Evolutionary conservation across 345 rosid genomes (phyloP).

Genomic region (Lepidium africanum): DNA sequence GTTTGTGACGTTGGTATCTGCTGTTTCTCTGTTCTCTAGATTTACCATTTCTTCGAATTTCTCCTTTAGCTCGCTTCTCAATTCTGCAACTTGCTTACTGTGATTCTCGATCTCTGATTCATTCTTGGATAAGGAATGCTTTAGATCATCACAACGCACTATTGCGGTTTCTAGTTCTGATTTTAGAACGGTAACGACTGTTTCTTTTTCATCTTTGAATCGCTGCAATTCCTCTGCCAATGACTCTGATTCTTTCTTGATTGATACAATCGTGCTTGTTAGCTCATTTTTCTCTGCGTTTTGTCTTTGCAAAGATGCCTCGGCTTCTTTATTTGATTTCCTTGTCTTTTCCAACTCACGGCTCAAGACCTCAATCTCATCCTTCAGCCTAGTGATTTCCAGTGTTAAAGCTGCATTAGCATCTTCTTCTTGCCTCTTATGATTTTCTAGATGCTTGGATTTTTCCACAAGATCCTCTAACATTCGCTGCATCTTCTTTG

Average conservation of each 20-base stretch:
- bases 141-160: constrained; percentile 40
- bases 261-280: constrained; percentile 27
- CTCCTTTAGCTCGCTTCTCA: constrained; percentile 62
- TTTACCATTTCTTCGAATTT: constrained; percentile 42
- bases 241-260: constrained; percentile 45
- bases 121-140: constrained; percentile 35
- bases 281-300: constrained; percentile 36
- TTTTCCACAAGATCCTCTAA: constrained; percentile 35
- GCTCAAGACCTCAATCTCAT: constrained; percentile 35
- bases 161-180: constrained; percentile 43
- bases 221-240: constrained; percentile 40
- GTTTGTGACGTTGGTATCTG: constrained; percentile 34
- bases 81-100: constrained; percentile 43
- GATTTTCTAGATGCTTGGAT: constrained; percentile 42
- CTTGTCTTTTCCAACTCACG: constrained; percentile 21
- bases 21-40: constrained; percentile 46
- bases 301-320: constrained; percentile 32
- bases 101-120: constrained; percentile 64
- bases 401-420: constrained; percentile 24
- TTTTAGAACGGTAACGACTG: constrained; percentile 32
- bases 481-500: constrained; percentile 39
- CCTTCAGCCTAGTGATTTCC: constrained; percentile 36
- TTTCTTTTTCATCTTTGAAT: constrained; percentile 45
- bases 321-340: constrained; percentile 26
- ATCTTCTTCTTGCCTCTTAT: constrained; percentile 46